Evolutionary conservation across 805 yeast genomes (phyloP), one percentile per base, ranked within the genome.

Genomic region (Lipomyces yamadae): DNA sequence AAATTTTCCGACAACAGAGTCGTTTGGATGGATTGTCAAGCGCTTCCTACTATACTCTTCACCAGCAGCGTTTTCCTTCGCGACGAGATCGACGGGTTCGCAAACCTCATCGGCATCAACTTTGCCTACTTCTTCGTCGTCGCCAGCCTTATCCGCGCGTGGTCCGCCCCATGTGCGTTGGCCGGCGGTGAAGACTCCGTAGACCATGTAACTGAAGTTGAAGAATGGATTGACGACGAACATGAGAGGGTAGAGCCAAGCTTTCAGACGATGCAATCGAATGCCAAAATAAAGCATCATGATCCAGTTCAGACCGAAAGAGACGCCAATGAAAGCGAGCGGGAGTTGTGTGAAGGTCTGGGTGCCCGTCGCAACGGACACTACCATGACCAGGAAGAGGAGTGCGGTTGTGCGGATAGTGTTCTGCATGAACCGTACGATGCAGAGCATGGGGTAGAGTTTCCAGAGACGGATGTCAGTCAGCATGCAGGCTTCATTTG

Each of bases 151-250:
- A 50, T 67, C 70, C 11, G 70, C 70, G 7, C 70, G 62, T 2
- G 70, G 70, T 2, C 70, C 70, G 8, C 70, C 70, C 70, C 70
- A 67, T 15, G 70, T 67, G 11, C 68, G 60, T 48, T 65, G 66
- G 4, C 68, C 68, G 32, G 70, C 68, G 4, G 70, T 67, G 56
- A 67, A 67, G 29, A 67, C 50, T 2, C 70, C 70, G 39, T 67
- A 67, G 24, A 65, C 70, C 64, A 67, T 61, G 48, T 67, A 67
- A 4, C 50, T 50, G 69, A 65, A 67, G 56, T 65, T 67, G n/a
- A 67, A 48, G 18, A 63, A 61, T 45, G 70, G 70, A 30, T 61
- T 65, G 58, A 54, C 11, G 58, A 67, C 53, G 42, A 61, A 67
- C 70, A 65, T 64, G 35, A 67, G 30, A 11, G 70, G 70, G 55